These are phyloP conservation scores for Fraxinus baroniana DNA, from an alignment of 305 asterid species.

Conservation along the genomic window DNA sequence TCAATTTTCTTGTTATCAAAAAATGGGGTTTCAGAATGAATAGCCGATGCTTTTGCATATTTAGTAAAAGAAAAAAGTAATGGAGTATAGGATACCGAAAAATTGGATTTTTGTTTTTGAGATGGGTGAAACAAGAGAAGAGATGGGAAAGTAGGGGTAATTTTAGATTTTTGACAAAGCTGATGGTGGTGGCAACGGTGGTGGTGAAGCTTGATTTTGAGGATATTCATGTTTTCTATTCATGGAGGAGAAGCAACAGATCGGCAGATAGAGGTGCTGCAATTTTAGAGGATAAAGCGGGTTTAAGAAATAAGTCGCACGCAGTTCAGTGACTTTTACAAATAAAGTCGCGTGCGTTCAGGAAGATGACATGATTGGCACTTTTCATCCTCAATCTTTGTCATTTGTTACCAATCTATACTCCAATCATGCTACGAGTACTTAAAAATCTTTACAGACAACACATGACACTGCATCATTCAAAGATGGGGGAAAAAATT, in stretches of 20 bases:
- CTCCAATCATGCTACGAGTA: too few species aligned
- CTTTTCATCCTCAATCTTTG: neutral
- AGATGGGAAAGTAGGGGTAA: slow-evolving; percentile 19
- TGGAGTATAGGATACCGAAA: slow-evolving; percentile 21
- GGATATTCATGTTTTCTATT: slow-evolving; percentile 35
- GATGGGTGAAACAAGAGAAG: slow-evolving; percentile 6
- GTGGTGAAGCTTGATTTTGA: slow-evolving; percentile 29
- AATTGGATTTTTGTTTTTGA: slow-evolving; percentile 17
- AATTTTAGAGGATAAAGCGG: neutral
- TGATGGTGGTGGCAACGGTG: slow-evolving; percentile 11
- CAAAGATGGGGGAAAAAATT: too few species aligned
- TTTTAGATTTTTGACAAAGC: slow-evolving; percentile 3
- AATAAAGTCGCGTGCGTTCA: neutral
- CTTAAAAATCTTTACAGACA: too few species aligned
- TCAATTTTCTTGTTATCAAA: slow-evolving; percentile 28
- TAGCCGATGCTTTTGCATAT: slow-evolving; percentile 23
- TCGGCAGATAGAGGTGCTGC: neutral
- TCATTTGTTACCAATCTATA: neutral
- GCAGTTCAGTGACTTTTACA: neutral
- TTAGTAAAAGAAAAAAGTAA: slow-evolving; percentile 24
- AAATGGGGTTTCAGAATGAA: slow-evolving; percentile 35
- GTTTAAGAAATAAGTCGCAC: neutral
- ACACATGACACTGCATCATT: too few species aligned
- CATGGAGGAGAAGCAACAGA: slow-evolving; percentile 5
- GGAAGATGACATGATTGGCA: neutral